phyloP scores from a whole-genome alignment of 345 rosid species.

The Durio zibethinus region DNA sequence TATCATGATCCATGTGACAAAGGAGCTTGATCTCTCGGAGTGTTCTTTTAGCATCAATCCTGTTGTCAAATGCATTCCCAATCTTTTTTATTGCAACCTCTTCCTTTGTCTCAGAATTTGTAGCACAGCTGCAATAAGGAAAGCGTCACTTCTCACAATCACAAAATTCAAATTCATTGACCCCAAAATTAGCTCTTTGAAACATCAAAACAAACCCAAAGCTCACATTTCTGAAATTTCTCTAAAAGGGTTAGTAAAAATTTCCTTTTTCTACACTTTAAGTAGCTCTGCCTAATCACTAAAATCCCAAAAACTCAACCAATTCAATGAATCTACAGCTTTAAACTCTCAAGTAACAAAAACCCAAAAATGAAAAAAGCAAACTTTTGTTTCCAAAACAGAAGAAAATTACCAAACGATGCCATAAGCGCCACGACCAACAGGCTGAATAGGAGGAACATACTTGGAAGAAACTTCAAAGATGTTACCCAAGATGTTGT shows the following conservation, averaged over 20 bases:
- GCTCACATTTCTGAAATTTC: not conserved
- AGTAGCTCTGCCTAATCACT: not conserved
- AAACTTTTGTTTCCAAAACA: conserved; percentile 11
- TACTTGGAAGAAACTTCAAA: conserved; percentile 72
- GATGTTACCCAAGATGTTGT: conserved; percentile 60
- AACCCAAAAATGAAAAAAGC: not conserved
- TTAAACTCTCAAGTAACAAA: not conserved
- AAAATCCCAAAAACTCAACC: not conserved
- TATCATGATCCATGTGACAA: conserved; percentile 85
- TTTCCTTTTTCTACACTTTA: not conserved
- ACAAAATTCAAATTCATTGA: not conserved
- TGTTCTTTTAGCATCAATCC: conserved; percentile 87
- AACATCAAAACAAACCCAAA: conserved; percentile 5
- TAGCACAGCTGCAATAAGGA: conserved; percentile 59
- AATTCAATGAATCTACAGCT: not conserved
- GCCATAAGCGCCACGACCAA: conserved; percentile 90
- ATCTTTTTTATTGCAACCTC: conserved; percentile 93
- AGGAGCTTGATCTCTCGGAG: conserved; percentile 93
- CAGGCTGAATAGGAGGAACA: conserved; percentile 74
- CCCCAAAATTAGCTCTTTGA: not conserved
- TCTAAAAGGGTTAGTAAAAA: not conserved
- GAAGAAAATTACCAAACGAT: conserved; percentile 63
- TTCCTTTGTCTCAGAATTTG: conserved; percentile 69
- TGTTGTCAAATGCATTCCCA: conserved; percentile 85
- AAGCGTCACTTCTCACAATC: not conserved